Percentiles rank a stretch among this genome's conserved stretches.
Conservation (phyloP, 345 rosid genomes). For the Gossypium sturtianum region DNA sequence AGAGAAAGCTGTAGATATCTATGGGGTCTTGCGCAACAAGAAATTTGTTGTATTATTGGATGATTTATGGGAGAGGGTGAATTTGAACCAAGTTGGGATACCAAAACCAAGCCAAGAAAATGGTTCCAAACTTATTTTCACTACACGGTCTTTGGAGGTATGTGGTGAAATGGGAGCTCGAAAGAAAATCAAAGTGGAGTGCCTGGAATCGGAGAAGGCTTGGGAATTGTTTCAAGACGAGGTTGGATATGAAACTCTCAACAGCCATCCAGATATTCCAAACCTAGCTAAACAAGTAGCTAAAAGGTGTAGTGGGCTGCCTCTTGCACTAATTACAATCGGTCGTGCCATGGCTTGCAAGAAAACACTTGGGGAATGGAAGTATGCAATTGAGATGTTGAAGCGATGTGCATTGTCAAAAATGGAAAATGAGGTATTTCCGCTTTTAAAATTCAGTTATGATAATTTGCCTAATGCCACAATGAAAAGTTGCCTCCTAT, state of each 20-base stretch:
- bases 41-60: too few species aligned
- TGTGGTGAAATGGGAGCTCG: constrained; percentile 22
- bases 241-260: background rate
- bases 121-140: constrained; percentile 23
- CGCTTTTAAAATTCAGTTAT: background rate
- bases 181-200: constrained; percentile 17
- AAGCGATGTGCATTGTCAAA: too few species aligned
- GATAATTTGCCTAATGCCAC: background rate
- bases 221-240: constrained; percentile 31
- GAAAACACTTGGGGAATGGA: constrained; percentile 3
- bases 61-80: too few species aligned
- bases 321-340: constrained; percentile 1
- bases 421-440: background rate
- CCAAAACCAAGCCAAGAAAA: too few species aligned
- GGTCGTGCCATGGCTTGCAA: constrained; percentile 18
- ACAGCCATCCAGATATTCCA: constrained; percentile 28
- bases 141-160: constrained; percentile 17
- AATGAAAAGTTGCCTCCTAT: constrained; percentile 8
- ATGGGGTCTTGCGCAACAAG: too few species aligned
- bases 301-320: constrained; percentile 2
- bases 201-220: constrained; percentile 21
- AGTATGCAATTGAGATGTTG: background rate
- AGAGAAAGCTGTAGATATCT: too few species aligned
- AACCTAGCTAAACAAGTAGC: constrained; percentile 28
- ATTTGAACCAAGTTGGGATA: too few species aligned